Evolutionary conservation across 1,284 basidiomycete species (phyloP).

Genomic region (Apiotrichum veenhuisii): DNA sequence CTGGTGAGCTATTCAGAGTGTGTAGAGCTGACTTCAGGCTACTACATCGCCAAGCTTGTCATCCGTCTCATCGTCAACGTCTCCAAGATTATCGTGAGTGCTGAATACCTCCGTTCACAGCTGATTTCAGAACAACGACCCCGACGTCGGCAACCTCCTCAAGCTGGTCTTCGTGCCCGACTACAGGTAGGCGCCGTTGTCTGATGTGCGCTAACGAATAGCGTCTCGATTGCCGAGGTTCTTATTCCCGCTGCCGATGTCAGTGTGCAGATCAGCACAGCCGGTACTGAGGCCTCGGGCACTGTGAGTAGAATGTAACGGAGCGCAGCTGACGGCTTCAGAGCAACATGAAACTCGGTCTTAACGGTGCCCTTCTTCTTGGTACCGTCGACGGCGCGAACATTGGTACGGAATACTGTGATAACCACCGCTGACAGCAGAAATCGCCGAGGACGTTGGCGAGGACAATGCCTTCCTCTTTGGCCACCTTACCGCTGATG

Average conservation of each 20-base stretch:
- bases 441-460: slow-evolving; percentile 86
- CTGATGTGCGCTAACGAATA: slow-evolving; percentile 10
- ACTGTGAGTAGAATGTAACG: slow-evolving; percentile 25
- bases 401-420: slow-evolving; percentile 56
- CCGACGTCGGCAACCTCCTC: slow-evolving; percentile 77
- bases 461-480: slow-evolving; percentile 58
- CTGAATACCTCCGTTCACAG: not conserved
- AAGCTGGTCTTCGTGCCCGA: slow-evolving; percentile 75
- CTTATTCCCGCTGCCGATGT: slow-evolving; percentile 88
- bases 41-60: slow-evolving; percentile 59
- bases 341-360: slow-evolving; percentile 76
- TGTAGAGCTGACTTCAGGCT: slow-evolving; percentile 23
- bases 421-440: slow-evolving; percentile 12
- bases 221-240: slow-evolving; percentile 77
- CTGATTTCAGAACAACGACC: slow-evolving; percentile 62
- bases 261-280: slow-evolving; percentile 88
- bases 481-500: slow-evolving; percentile 50
- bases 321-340: slow-evolving; percentile 6
- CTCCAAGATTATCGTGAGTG: slow-evolving; percentile 62
- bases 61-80: slow-evolving; percentile 88
- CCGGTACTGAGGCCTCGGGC: slow-evolving; percentile 70
- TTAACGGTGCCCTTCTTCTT: slow-evolving; percentile 69
- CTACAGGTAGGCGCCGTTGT: slow-evolving; percentile 52
- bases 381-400: slow-evolving; percentile 75
- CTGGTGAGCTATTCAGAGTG: slow-evolving; percentile 24